Evolutionary conservation across 2,329 filamentous ascomycete genomes (phyloP).

Genomic region (Exophiala calicioides): DNA sequence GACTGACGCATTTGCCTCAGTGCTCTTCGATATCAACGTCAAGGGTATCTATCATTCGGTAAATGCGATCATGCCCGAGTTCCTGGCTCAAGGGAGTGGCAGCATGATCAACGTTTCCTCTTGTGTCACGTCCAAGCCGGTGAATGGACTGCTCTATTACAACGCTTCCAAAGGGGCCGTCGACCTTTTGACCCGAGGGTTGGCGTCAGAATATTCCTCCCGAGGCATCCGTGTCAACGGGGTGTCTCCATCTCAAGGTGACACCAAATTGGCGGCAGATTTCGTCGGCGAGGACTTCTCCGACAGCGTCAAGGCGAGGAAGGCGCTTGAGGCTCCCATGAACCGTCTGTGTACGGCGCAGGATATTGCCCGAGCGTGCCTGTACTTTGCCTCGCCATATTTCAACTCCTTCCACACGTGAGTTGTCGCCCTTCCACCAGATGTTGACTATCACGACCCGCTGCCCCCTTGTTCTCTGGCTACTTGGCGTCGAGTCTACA

Average conservation of each 20-base stretch:
- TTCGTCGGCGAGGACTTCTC: constrained; percentile 44
- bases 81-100: constrained; percentile 43
- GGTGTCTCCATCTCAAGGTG: constrained; percentile 64
- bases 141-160: constrained; percentile 47
- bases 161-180: constrained; percentile 67
- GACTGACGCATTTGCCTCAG: neutral
- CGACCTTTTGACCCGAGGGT: constrained; percentile 61
- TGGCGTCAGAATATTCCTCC: constrained; percentile 49
- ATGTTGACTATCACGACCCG: neutral
- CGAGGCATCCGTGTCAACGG: constrained; percentile 52
- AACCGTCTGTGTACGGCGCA: constrained; percentile 45
- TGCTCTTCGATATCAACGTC: constrained; percentile 47
- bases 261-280: constrained; percentile 59
- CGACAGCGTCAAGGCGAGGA: constrained; percentile 43
- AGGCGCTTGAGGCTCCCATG: constrained; percentile 48
- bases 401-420: constrained; percentile 17
- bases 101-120: constrained; percentile 48
- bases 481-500: too few relatives aligned
- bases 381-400: constrained; percentile 58
- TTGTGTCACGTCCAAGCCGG: constrained; percentile 42
- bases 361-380: constrained; percentile 69
- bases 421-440: constrained; percentile 1
- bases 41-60: constrained; percentile 42
- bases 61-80: constrained; percentile 37
- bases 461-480: too few relatives aligned